These are phyloP conservation scores for Clausena lansium DNA, from an alignment of 345 rosid species.

Conservation along the genomic window DNA sequence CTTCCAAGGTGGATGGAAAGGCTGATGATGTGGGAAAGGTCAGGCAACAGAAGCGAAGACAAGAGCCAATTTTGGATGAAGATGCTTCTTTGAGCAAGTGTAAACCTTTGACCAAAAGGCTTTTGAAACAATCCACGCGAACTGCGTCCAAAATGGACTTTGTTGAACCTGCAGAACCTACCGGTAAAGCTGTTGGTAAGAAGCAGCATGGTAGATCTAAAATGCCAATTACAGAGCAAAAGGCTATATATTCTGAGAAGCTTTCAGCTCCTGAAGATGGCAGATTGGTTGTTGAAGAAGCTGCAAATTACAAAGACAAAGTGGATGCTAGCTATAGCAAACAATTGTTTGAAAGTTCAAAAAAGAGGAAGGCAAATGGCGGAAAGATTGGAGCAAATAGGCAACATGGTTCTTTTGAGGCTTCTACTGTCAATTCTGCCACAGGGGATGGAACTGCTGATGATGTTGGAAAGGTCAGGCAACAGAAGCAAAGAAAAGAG, in stretches of 20 bases:
- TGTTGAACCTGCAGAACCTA: conserved; percentile 6
- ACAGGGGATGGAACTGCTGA: conserved; percentile 4
- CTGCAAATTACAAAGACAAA: background rate
- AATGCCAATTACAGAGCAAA: background rate
- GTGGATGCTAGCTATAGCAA: background rate
- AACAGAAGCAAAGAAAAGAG: conserved; percentile 3
- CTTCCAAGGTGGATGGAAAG: conserved; percentile 5
- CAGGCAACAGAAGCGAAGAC: conserved; percentile 1
- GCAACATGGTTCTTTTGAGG: conserved; percentile 7
- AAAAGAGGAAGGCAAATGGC: background rate
- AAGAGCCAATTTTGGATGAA: conserved; percentile 13
- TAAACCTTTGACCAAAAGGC: conserved; percentile 17
- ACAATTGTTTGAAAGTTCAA: conserved; percentile 10
- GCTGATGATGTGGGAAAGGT: conserved; percentile 5
- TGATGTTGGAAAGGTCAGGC: conserved; percentile 4
- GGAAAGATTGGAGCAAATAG: background rate
- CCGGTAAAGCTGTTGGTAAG: conserved; percentile 4
- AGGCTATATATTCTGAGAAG: background rate
- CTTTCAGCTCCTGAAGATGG: conserved; percentile 6
- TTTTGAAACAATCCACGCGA: conserved; percentile 19
- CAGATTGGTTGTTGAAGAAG: conserved; percentile 13
- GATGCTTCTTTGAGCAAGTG: background rate
- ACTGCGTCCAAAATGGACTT: background rate
- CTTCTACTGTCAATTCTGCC: conserved; percentile 3
- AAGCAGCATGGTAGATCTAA: conserved; percentile 12